Base-by-base conservation (phyloP, 495 filamentous ascomycete species). In the Alectoria sarmentosa region DNA sequence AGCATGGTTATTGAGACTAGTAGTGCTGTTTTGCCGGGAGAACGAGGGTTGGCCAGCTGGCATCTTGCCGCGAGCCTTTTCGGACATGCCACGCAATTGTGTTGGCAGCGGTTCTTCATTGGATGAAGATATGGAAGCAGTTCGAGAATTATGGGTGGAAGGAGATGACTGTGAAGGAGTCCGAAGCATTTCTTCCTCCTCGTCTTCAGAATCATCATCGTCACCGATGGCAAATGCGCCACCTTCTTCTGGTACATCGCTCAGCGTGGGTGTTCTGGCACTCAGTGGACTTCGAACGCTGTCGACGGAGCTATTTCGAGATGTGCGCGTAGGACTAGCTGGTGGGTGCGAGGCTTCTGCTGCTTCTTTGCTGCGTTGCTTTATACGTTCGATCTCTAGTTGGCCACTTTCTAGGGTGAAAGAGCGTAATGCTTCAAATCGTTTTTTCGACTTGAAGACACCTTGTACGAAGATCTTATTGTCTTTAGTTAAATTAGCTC, bases 401-500 rank as follows among this genome's bases (percentile, higher is more conserved):
- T 93, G 90, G 4, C 90, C 94, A 69, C 89, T 92, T 72, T 99
- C 93, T n/a, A 98, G 81, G 0, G 95, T 97, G 73, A 99, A 96
- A 38, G 87, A 86, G 19, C 94, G 85, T 54, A 98, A 78, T 4
- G 92, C 91, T 71, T 96, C 89, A 62, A 99, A 96, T 36, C 88
- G 80, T 74, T 90, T 92, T 68, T 81, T 83, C 57, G 91, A 88
- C 65, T 88, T 88, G 14, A 97, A 72, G 19, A 99, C 82, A 0
- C 87, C 82, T 72, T 90, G 93, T 28, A 96, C 80, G 49, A 99
- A 87, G 64, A 89, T 86, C 23, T 88, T 80, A 68, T 99, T 99
- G 72, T 86, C 90, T 92, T 65, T 17, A 48, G 44, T n/a, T 48
- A 23, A 9, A 49, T 67, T 57, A 74, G 71, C 49, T n/a, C 61